Percentiles rank a stretch among this genome's conserved stretches.
phyloP scores from a whole-genome alignment of 345 rosid genomes.

The Limnanthes douglasii region DNA sequence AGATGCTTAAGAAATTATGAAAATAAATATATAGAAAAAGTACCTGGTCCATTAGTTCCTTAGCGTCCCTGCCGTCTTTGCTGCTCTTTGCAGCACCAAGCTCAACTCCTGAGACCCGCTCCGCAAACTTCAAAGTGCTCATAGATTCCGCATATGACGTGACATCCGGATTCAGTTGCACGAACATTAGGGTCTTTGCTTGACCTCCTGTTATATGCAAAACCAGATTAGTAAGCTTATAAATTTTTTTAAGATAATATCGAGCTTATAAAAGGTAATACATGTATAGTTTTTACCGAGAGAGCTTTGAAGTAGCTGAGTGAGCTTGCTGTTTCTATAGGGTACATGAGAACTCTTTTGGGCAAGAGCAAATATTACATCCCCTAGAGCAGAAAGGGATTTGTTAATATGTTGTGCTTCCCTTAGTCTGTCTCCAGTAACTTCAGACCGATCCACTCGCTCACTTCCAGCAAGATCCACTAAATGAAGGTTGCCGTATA shows the following conservation, averaged over 20 bases:
- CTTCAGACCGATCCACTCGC: conserved; percentile 91
- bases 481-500: conserved; percentile 75
- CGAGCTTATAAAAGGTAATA: too few relatives aligned
- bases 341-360: conserved; percentile 84
- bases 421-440: conserved; percentile 64
- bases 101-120: conserved; percentile 91
- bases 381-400: conserved; percentile 88
- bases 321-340: conserved; percentile 95
- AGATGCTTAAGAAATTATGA: neutral
- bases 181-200: conserved; percentile 95
- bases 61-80: conserved; percentile 73
- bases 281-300: conserved; percentile 25
- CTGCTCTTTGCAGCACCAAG: conserved; percentile 83
- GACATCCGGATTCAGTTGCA: conserved; percentile 87
- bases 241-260: too few relatives aligned
- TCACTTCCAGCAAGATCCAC: conserved; percentile 99
- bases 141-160: conserved; percentile 58
- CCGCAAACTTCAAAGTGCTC: conserved; percentile 94
- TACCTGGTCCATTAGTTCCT: conserved; percentile 88
- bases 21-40: neutral
- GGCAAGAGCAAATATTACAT: conserved; percentile 81
- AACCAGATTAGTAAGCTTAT: too few relatives aligned
- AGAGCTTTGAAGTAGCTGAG: conserved; percentile 85
- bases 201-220: conserved; percentile 51
- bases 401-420: conserved; percentile 99